A percentile compares a stretch with the other conserved stretches of the same genome.
Conservation (phyloP, 164 flowering plant genomes). For the Malania oleifera region DNA sequence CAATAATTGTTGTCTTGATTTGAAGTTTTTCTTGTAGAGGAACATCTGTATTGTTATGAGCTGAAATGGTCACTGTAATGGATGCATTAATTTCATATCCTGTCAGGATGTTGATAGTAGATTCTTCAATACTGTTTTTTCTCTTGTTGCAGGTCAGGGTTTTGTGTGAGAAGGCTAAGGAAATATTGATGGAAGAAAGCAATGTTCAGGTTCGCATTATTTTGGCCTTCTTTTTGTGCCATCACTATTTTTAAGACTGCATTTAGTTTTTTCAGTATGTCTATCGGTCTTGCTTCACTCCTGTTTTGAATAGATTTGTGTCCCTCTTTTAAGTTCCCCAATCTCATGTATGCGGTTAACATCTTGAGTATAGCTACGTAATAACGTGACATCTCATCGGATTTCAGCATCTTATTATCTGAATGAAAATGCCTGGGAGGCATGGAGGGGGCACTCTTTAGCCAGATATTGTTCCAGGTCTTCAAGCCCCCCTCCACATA, state of each 20-base stretch:
- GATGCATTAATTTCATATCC: too few relatives aligned
- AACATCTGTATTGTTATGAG: too few relatives aligned
- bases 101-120: background rate
- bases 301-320: background rate
- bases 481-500: too few relatives aligned
- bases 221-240: background rate
- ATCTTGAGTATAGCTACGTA: background rate
- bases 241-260: background rate
- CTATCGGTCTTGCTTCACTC: background rate
- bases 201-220: slow-evolving; percentile 69
- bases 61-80: background rate
- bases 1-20: too few relatives aligned
- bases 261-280: background rate
- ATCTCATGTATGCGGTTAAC: background rate
- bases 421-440: background rate
- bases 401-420: background rate
- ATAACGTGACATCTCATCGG: background rate
- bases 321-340: background rate
- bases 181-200: slow-evolving; percentile 93
- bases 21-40: too few relatives aligned
- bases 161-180: slow-evolving; percentile 89
- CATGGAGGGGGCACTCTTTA: too few relatives aligned
- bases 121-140: background rate
- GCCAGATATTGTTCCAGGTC: too few relatives aligned
- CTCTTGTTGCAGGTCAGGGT: slow-evolving; percentile 52